Base-by-base conservation (phyloP, 306 rosid species). In the Betula pendula region DNA sequence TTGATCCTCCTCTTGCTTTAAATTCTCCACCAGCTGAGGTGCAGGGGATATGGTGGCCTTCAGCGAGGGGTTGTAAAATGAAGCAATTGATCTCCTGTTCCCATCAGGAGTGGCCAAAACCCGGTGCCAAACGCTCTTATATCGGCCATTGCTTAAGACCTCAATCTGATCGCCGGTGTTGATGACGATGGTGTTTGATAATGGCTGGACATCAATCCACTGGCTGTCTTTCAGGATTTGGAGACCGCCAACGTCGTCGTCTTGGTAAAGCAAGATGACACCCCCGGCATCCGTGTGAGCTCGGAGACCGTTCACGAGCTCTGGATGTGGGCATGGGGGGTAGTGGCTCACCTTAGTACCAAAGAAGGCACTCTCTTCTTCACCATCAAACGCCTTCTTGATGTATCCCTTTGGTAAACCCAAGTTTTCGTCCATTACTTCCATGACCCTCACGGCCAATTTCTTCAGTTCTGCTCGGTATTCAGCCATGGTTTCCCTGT, bases 341-440 rank as follows among this genome's bases (percentile, higher is more conserved):
- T 95, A 95, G 87, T 95, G 97, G 82, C 99, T 95, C 71, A 95
- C 97, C 86, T 95, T 92, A 67, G 99, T 95, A n/a, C 99, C 99
- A 48, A 92, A 92, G 81, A 89, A 94, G 56, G 93, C 93, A 44
- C 75, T 82, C 35, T 90, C 74, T 78, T 82, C 94, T 70, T 90
- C 93, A 16, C 82, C 92, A 16, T 89, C 88, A 74, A 92, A 87
- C 75, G 96, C 91, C 59, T 82, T 91, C 89, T 89, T 84, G 44
- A 92, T 89, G 88, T 86, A 87, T 50, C 97, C 97, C 67, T 72
- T 77, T 10, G 91, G 87, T 38, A 92, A 66, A 1, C 94, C 97
- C 56, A 95, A 82, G 80, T 95, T 92, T 90, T 92, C 97, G 70
- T 92, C 99, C 97, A 95, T 92, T 81, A 87, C 96, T 74, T 88